A percentile compares a stretch with the other conserved stretches of the same genome.
These are phyloP conservation scores for Halophytophthora batemanensis DNA, from an alignment of 352 stramenopile species.

Conservation along the genomic window DNA sequence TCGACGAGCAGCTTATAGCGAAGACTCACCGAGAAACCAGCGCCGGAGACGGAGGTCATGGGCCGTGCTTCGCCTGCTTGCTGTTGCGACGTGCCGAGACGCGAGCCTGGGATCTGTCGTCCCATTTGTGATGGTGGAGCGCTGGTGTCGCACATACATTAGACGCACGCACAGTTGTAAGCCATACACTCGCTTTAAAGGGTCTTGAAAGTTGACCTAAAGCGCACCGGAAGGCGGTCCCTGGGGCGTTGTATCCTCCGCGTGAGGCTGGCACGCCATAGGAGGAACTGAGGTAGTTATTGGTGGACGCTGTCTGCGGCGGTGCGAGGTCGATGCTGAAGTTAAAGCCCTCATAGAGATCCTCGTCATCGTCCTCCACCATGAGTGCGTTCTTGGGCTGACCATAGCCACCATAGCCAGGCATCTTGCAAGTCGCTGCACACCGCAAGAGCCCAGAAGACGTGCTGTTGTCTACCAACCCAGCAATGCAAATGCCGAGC, in stretches of 20 bases:
- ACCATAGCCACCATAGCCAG: conserved; percentile 51
- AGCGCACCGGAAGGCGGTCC: conserved; percentile 65
- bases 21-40: conserved; percentile 81
- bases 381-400: conserved; percentile 59
- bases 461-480: conserved; percentile 8
- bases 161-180: background rate
- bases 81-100: conserved; percentile 64
- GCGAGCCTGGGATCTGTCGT: conserved; percentile 46
- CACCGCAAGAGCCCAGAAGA: background rate
- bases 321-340: conserved; percentile 82
- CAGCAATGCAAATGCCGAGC: conserved; percentile 1
- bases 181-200: background rate
- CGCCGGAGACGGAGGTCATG: conserved; percentile 92
- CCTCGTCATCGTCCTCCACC: conserved; percentile 78
- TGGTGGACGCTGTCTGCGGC: conserved; percentile 62
- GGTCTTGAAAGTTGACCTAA: background rate
- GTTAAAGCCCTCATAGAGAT: conserved; percentile 91
- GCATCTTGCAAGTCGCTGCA: conserved; percentile 16
- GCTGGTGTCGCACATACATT: conserved; percentile 13
- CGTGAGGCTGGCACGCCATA: conserved; percentile 56
- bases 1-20: background rate
- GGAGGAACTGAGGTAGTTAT: conserved; percentile 50
- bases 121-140: conserved; percentile 81
- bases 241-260: conserved; percentile 60
- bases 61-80: conserved; percentile 69